These are phyloP conservation scores for Tetracladium setigerum DNA, from an alignment of 495 filamentous ascomycete species.

Conservation along the genomic window DNA sequence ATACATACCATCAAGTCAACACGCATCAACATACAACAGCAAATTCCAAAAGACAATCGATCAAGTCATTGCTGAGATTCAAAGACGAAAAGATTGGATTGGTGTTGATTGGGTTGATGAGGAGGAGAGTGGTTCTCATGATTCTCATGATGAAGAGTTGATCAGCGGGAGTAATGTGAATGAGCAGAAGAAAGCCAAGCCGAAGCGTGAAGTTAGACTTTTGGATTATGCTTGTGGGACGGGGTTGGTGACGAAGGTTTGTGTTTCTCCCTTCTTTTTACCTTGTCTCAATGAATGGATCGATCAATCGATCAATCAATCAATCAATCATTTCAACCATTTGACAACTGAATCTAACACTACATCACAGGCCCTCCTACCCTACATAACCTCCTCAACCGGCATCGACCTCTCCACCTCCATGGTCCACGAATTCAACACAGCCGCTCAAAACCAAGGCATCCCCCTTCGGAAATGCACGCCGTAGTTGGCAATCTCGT, in stretches of 20 bases:
- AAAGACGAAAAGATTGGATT: conserved; percentile 17
- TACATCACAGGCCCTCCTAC: conserved; percentile 21
- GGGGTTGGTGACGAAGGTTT: conserved; percentile 22
- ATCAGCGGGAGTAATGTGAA: too few relatives aligned
- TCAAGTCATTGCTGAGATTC: conserved; percentile 19
- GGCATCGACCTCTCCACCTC: conserved; percentile 21
- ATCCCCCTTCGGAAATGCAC: conserved; percentile 19
- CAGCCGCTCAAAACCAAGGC: conserved; percentile 15
- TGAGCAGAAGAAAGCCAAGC: neutral
- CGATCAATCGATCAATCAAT: too few relatives aligned
- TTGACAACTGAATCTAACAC: too few relatives aligned
- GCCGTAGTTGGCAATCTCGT: conserved; percentile 17
- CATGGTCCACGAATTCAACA: conserved; percentile 23
- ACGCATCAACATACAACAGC: conserved; percentile 20
- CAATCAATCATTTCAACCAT: too few relatives aligned
- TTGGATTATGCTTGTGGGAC: conserved; percentile 26
- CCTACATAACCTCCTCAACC: conserved; percentile 16
- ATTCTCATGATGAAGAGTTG: neutral
- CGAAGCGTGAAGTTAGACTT: conserved; percentile 10
- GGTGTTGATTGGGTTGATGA: conserved; percentile 20
- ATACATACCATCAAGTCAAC: neutral
- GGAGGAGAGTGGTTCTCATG: neutral
- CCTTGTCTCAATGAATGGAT: too few relatives aligned
- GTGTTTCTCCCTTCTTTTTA: neutral
- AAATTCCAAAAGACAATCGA: conserved; percentile 18